Conservation (phyloP, 176 grass and related monocot genomes). For the Lolium rigidum region DNA sequence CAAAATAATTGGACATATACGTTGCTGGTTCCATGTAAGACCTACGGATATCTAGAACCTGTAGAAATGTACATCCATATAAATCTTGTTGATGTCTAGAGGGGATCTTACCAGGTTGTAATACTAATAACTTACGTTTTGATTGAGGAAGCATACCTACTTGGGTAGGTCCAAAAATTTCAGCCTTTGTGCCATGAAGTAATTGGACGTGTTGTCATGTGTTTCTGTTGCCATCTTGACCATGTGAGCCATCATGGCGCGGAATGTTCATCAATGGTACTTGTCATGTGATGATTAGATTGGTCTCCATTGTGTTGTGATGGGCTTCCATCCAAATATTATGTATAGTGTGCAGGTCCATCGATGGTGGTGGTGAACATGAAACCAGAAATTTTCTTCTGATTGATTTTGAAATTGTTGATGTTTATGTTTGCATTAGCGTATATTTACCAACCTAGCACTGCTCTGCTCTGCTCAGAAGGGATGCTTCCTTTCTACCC, state of each 20-base stretch:
- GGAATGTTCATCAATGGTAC: too few relatives aligned
- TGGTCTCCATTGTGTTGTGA: too few relatives aligned
- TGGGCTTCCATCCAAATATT: too few relatives aligned
- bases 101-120: not conserved
- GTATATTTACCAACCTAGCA: not conserved
- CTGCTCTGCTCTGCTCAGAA: not conserved
- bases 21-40: not conserved
- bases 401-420: not conserved
- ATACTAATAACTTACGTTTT: not conserved
- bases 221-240: not conserved
- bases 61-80: not conserved
- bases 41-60: not conserved
- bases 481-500: not conserved
- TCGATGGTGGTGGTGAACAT: not conserved
- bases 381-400: not conserved
- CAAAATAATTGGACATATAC: not conserved
- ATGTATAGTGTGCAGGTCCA: not conserved
- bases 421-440: not conserved
- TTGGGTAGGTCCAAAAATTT: not conserved
- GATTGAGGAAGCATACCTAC: not conserved
- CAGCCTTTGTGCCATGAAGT: not conserved
- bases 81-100: not conserved
- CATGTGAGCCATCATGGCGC: too few relatives aligned
- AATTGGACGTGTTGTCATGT: not conserved
- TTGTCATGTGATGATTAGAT: too few relatives aligned